Base-by-base conservation (phyloP, 2,329 filamentous ascomycete species). In the Aureobasidium melanogenum region DNA sequence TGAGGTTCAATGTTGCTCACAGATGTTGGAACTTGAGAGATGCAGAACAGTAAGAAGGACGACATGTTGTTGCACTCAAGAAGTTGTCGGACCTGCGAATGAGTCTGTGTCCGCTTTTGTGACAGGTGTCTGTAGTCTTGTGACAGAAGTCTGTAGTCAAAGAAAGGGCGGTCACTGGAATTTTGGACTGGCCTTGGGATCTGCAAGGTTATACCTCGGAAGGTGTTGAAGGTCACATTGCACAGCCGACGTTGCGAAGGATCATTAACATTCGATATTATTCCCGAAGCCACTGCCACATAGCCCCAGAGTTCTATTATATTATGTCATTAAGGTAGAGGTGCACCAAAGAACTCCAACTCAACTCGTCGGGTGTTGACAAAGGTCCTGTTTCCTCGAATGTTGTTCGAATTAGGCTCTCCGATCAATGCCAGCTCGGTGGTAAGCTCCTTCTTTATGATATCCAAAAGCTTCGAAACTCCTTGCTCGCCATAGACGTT, bases 401-500 rank as follows among this genome's bases (percentile, higher is more conserved):
- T 62, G 6, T 38, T 55, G 34, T 64, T 58, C 8, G 66, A 63
- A 48, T 67, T 51, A 32, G 63, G 51, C 7, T 60, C 56, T 19
- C 65, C 65, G 43, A 66, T 58, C 47, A 64, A 72, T 68, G 59
- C 54, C 41, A 65, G 54, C 24, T 60, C 62, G 2, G 64, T 64
- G 22, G 46, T 64, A 22, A 83, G 70, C 73, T 83, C 81, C 61
- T 76, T 72, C 73, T 79, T 81, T 65, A 83, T 69, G 12, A 83
- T 73, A 56, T 77, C 67, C 57, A 81, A 77, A 6, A 73, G 80
- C 67, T 82, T 76, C 69, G 84, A 79, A 0, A 88, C 85, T 57
- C 86, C 86, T 34, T 79, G 77, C 70, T 82, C 80, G 2, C 86
- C 86, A 63, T 84, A 82, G 39, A 76, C 68, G 65, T 81, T 81